Conservation (phyloP, 1,284 basidiomycete genomes). For the Malassezia brasiliensis region DNA sequence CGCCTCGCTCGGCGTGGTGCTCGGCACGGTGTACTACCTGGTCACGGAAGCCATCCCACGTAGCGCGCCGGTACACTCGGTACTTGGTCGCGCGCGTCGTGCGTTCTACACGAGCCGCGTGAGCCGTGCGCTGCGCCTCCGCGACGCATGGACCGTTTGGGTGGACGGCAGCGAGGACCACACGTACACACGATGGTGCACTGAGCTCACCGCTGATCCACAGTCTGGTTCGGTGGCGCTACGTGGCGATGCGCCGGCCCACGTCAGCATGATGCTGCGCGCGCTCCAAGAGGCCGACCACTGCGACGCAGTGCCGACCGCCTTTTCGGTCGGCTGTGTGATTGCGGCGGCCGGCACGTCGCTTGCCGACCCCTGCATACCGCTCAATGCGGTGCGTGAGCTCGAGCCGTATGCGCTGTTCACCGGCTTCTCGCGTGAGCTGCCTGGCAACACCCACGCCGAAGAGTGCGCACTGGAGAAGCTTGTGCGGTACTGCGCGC, state of each 20-base stretch:
- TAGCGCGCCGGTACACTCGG: constrained; percentile 18
- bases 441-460: constrained; percentile 87
- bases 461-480: constrained; percentile 89
- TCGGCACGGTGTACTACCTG: constrained; percentile 58
- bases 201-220: constrained; percentile 4
- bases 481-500: constrained; percentile 49
- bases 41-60: constrained; percentile 58
- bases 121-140: constrained; percentile 58
- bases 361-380: neutral
- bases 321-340: constrained; percentile 90
- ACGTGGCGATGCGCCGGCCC: constrained; percentile 17
- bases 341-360: constrained; percentile 53
- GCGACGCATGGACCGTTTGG: constrained; percentile 73
- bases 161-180: constrained; percentile 59
- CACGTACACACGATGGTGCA: constrained; percentile 61
- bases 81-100: neutral
- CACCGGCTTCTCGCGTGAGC: constrained; percentile 81
- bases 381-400: neutral
- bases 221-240: constrained; percentile 20
- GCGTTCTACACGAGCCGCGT: neutral
- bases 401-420: constrained; percentile 53
- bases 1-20: constrained; percentile 57
- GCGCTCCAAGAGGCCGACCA: constrained; percentile 66
- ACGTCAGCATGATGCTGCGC: constrained; percentile 54
- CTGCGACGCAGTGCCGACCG: constrained; percentile 64